Evolutionary conservation across 163 green algal genomes (phyloP).

Genomic region (Coccomyxa subellipsoidea): DNA sequence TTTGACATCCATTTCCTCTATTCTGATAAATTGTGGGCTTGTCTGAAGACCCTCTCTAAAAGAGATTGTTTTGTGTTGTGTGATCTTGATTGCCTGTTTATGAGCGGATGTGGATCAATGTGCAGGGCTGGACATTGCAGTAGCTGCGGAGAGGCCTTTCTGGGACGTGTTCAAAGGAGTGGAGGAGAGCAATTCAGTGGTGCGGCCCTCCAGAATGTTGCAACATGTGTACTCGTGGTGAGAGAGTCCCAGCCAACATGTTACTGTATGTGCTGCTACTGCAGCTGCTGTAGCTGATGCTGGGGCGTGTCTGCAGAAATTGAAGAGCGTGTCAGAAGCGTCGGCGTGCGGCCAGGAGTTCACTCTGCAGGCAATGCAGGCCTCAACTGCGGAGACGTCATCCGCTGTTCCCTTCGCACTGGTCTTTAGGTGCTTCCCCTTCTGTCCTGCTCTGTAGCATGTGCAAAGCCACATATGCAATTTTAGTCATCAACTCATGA

Average conservation of each 20-base stretch:
- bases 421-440: neutral
- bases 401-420: neutral
- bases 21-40: too few species aligned
- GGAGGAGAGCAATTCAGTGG: slow-evolving; percentile 4
- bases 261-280: neutral
- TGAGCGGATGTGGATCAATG: too few species aligned
- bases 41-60: too few species aligned
- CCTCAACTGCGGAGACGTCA: neutral
- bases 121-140: neutral
- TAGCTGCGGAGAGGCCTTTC: neutral
- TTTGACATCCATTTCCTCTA: too few species aligned
- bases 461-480: too few species aligned
- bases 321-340: neutral
- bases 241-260: neutral
- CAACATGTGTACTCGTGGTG: neutral
- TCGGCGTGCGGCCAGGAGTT: neutral
- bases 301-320: neutral
- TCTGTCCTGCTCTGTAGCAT: neutral
- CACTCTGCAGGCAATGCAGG: neutral
- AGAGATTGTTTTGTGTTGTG: too few species aligned
- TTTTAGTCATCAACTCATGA: too few species aligned
- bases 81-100: too few species aligned
- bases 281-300: neutral
- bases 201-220: neutral
- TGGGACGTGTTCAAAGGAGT: neutral